phyloP scores from a whole-genome alignment of 306 rosid species.

The Casuarina glauca region DNA sequence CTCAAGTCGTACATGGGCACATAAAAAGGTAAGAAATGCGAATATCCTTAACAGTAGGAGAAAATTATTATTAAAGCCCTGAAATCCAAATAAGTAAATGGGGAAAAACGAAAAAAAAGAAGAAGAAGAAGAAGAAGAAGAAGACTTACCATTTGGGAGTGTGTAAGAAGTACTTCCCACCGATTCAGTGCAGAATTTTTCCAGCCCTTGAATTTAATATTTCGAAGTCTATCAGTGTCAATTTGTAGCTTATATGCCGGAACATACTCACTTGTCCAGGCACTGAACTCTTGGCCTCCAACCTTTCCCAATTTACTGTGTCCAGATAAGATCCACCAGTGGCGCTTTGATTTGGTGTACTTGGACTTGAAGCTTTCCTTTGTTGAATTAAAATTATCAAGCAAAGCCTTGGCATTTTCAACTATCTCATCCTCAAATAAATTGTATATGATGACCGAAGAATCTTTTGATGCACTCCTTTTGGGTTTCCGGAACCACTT shows the following conservation, averaged over 20 bases:
- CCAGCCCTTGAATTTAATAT: constrained; percentile 76
- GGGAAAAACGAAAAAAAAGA: constrained; percentile 12
- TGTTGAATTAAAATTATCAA: constrained; percentile 51
- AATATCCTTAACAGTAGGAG: neutral
- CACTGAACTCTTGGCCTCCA: constrained; percentile 81
- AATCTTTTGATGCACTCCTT: constrained; percentile 63
- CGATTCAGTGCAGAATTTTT: constrained; percentile 57
- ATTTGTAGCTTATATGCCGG: constrained; percentile 79
- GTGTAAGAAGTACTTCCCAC: constrained; percentile 90
- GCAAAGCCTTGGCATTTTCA: constrained; percentile 70
- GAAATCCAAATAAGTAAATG: constrained; percentile 33
- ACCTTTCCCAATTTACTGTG: constrained; percentile 69
- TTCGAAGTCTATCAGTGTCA: constrained; percentile 47
- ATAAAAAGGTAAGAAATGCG: neutral
- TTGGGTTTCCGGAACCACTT: constrained; percentile 62
- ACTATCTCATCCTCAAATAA: constrained; percentile 75
- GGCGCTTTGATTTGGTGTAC: constrained; percentile 38
- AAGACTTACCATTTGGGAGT: constrained; percentile 86
- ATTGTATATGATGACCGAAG: constrained; percentile 55
- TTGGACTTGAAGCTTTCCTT: constrained; percentile 43
- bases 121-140: too few relatives aligned
- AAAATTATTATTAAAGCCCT: constrained; percentile 8
- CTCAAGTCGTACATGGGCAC: neutral
- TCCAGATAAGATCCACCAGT: constrained; percentile 69
- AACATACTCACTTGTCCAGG: constrained; percentile 79